Conservation (phyloP, 345 rosid genomes). For the Lumnitzera racemosa region DNA sequence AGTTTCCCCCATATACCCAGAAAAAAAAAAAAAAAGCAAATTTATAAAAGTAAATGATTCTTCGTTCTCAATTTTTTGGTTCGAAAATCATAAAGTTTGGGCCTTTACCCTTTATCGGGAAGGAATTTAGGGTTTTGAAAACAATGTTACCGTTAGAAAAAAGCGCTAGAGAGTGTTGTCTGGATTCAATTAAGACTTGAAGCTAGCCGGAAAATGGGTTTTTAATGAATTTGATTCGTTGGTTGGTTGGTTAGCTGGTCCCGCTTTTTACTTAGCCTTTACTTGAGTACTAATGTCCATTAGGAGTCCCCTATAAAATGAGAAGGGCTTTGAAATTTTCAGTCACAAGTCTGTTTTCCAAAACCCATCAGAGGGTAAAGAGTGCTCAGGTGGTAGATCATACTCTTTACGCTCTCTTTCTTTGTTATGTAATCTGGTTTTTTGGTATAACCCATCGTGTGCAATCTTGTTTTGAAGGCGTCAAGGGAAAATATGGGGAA, state of each 20-base stretch:
- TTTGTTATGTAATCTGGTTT: neutral
- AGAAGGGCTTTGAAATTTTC: slow-evolving; percentile 27
- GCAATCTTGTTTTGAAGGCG: slow-evolving; percentile 1
- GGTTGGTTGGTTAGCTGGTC: slow-evolving; percentile 23
- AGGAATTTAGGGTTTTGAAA: too few species aligned
- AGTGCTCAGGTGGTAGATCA: slow-evolving; percentile 22
- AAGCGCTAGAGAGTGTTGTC: too few species aligned
- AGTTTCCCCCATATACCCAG: slow-evolving; percentile 16
- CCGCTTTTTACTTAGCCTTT: slow-evolving; percentile 36
- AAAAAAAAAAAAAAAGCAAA: too few species aligned
- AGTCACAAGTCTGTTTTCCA: slow-evolving; percentile 18
- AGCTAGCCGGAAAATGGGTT: neutral
- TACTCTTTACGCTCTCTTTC: neutral
- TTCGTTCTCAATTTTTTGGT: too few species aligned
- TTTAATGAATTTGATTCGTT: slow-evolving; percentile 6
- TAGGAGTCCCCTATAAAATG: slow-evolving; percentile 30
- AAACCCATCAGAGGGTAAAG: slow-evolving; percentile 16
- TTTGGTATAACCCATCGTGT: neutral
- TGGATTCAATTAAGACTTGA: neutral
- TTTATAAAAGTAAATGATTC: too few species aligned
- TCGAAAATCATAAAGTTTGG: too few species aligned
- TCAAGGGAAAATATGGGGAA: neutral
- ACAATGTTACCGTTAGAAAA: too few species aligned
- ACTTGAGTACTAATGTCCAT: slow-evolving; percentile 21
- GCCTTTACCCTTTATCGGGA: too few species aligned